Conservation (phyloP, 2,329 filamentous ascomycete genomes). For the Calonectria henricotiae region DNA sequence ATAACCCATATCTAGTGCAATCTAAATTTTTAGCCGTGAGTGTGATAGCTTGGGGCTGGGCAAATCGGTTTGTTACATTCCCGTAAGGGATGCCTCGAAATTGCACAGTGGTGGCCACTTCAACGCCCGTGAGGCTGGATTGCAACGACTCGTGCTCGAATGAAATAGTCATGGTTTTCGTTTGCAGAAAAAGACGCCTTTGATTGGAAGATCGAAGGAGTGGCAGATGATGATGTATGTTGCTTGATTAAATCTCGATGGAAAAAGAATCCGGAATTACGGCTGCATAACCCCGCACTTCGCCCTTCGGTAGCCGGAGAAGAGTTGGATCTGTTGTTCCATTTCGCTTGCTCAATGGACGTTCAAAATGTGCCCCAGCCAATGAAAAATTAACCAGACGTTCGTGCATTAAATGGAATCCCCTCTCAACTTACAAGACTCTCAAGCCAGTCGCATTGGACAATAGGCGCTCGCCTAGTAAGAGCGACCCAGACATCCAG, state of each 20-base stretch:
- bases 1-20: slow-evolving; percentile 33
- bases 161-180: not conserved
- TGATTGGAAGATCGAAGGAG: not conserved
- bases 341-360: no score
- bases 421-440: no score
- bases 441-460: no score
- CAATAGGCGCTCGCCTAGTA: not conserved
- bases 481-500: slow-evolving; percentile 13
- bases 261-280: not conserved
- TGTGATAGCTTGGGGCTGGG: not conserved
- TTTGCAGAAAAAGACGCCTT: not conserved
- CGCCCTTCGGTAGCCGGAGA: not conserved
- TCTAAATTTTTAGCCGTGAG: not conserved
- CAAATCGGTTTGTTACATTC: slow-evolving; percentile 26
- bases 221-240: not conserved
- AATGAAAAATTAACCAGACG: no score
- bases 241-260: not conserved
- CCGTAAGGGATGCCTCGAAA: slow-evolving; percentile 38
- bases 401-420: no score
- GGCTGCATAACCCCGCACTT: not conserved
- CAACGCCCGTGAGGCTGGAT: slow-evolving; percentile 3
- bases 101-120: slow-evolving; percentile 6
- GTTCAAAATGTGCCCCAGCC: no score
- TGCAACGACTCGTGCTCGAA: slow-evolving; percentile 1
- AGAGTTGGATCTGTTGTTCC: no score